Percentiles rank a stretch among this genome's conserved stretches.
Evolutionary conservation across 257 asterid genomes (phyloP).

Genomic region (Solanum verrucosum): DNA sequence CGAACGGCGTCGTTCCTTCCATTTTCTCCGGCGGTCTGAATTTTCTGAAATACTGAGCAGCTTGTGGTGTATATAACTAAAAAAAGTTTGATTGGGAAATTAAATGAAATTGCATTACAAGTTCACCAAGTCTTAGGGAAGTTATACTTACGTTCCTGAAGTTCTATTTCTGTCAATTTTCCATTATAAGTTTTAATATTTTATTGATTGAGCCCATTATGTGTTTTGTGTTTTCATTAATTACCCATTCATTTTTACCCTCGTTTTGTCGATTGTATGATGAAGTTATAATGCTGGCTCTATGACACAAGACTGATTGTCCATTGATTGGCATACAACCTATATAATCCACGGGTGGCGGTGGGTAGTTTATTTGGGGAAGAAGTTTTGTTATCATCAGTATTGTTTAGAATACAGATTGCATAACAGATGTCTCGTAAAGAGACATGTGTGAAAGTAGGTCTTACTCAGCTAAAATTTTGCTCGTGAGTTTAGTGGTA

Average conservation of each 20-base stretch:
- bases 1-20: neutral
- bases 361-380: neutral
- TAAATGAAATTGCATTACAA: neutral
- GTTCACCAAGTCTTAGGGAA: neutral
- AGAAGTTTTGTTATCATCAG: no score
- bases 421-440: no score
- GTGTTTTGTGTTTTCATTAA: neutral
- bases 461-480: accelerated
- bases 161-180: neutral
- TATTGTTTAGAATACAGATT: no score
- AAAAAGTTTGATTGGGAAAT: neutral
- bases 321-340: neutral
- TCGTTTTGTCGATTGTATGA: no score
- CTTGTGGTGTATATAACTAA: neutral
- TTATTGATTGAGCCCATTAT: neutral
- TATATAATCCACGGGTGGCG: neutral
- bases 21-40: neutral
- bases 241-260: no score
- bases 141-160: neutral
- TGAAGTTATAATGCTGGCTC: no score
- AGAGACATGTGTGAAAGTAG: neutral
- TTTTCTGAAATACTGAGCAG: neutral
- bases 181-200: neutral
- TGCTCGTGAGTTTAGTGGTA: neutral
- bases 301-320: no score